Base-by-base conservation (phyloP, 257 asterid species). In the Dorcoceras hygrometricum region DNA sequence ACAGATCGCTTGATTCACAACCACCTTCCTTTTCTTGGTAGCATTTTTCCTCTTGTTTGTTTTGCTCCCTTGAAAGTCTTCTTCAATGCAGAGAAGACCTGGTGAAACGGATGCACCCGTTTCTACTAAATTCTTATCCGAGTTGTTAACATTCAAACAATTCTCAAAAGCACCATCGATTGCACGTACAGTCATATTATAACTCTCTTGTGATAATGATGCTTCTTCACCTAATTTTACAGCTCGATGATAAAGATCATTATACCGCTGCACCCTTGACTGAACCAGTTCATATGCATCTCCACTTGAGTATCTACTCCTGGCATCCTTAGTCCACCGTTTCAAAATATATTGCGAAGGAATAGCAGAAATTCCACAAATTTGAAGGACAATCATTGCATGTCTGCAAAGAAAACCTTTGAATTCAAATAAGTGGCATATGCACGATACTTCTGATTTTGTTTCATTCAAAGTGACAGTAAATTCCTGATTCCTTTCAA, bases 321-420 rank as follows among this genome's bases (percentile, higher is more conserved):
- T 93, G 27, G 95, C 95, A 55, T 90, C 97, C 83, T 80, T 90
- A 19, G 92, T 83, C 99, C 99, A 93, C 66, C 99, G 81, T 77
- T 87, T 93, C 87, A 93, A 76, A 48, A 93, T 85, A 74, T 90
- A 93, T 18, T 85, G 90, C 1, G 82, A 73, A 0, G 99, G 99
- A 63, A 93, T 86, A 43, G 79, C 66, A 18, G 97, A 85, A 67
- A 90, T 81, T 46, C 95, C 95, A 68, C 88, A 71, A 28, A 88
- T 85, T 76, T 93, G 99, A 70, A 93, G 97, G 75, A 88, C 96
- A 60, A 93, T 77, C 95, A 93, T 50, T 9, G 86, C 90, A 76
- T 93, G 99, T 64, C 99, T 86, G 74, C 99, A 93, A 62, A 93
- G 88, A 67, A 81, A 86, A 43, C 99, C 99, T 81, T 80, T 90